Evolutionary conservation across 2,329 filamentous ascomycete genomes (phyloP), one percentile per base, ranked within the genome.

Genomic region (Paracoccidioides lutzii): DNA sequence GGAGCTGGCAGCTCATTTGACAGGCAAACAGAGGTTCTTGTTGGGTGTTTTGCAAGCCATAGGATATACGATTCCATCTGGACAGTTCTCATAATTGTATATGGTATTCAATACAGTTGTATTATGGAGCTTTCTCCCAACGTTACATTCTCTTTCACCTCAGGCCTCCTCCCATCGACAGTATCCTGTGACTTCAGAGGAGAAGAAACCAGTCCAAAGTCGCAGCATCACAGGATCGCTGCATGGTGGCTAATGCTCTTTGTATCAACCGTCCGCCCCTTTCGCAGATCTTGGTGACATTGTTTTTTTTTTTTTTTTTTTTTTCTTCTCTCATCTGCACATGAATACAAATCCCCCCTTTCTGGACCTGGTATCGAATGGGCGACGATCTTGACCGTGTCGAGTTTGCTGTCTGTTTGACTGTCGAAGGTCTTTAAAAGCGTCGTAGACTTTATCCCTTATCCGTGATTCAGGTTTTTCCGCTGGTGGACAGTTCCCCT

Each of bases 211-310:
- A 38, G 35, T 28, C 48, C 48, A 6, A 50, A n/a, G 48, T 22
- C 48, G 48, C 33, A 33, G 38, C 4, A 32, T 41, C 37, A 32
- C 9, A 52, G 49, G 49, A 52, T 52, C 37, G 38, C 49, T 42
- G 49, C 49, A 42, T 42, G 49, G 49, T 52, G 38, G 49, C 49
- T 52, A 33, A 52, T 41, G 49, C 49, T 52, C 49, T 52, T 52
- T 52, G 49, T 52, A 52, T 52, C 49, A 52, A 52, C 10, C 28
- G 22, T 52, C 9, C 49, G 49, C 38, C 49, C 4, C 46, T 15
- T 51, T 41, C 49, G 49, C 49, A 52, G 49, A 52, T 52, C 49
- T n/a, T 42, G 49, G 49, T 14, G 49, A 52, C 35, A 52, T 52
- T 52, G 49, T 15, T 33, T 41, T 48, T 14, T 46, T 30, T n/a